Base-by-base conservation (phyloP, 306 rosid species). In the Hippophae rhamnoides region DNA sequence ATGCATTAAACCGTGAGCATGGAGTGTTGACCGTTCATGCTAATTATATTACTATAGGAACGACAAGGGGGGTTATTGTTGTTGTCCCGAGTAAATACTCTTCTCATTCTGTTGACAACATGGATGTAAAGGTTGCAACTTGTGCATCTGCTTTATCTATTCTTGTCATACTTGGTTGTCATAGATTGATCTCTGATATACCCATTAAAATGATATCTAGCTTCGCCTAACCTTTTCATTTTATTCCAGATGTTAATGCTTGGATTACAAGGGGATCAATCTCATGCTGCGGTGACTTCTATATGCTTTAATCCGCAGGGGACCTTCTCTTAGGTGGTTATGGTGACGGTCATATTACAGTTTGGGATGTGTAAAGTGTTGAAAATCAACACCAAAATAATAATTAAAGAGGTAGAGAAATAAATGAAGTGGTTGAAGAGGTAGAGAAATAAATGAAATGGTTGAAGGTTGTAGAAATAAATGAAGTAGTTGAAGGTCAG, bases 251-350 rank as follows among this genome's bases (percentile, higher is more conserved):
- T 83, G 83, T 56, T 82, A 71, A 70, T 83, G 82, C 96, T 92
- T 60, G 88, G 86, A 62, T 50, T 77, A 63, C 95, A 85, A 85
- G 99, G 89, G 38, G 98, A 92, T 62, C 81, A 85, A 13, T 75
- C 70, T 54, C 72, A 77, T 56, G 81, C 92, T 63, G 73, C 96
- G 9, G 93, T 88, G 54, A 85, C 96, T n/a, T 88, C 99, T 42
- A 63, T 92, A 79, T 85, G 86, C 81, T 85, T 92, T 77, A 92
- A 78, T 78, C 96, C 80, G 75, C 96, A 83, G 99, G 95, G 55
- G 99, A 92, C 75, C 76, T 92, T 73, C 96, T 92, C 67, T 75
- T 92, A 64, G 96, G 96, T 65, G 99, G 99, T 74, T 92, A 85
- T 41, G 82, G 80, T 58, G 93, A 87, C 70, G 96, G 96, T 73